A percentile compares a stretch with the other conserved stretches of the same genome.
Conservation (phyloP, 352 stramenopile species). For the Lagenidium sp. region DNA sequence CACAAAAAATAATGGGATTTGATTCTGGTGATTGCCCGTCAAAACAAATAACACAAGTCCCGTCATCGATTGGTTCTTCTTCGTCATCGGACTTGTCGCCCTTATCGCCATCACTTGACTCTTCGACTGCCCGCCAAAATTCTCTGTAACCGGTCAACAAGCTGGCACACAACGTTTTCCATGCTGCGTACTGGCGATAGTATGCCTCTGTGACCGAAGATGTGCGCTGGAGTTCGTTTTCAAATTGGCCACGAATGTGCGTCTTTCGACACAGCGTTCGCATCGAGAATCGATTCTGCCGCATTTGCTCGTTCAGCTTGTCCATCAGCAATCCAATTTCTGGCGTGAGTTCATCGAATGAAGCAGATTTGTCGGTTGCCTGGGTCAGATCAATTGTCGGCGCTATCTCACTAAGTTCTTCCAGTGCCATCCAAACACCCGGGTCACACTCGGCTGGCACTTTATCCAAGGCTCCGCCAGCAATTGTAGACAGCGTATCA, state of each 20-base stretch:
- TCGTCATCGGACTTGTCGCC: conserved; percentile 5
- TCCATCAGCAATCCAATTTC: conserved; percentile 71
- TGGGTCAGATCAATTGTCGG: neutral
- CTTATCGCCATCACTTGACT: conserved; percentile 15
- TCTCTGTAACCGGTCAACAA: conserved; percentile 53
- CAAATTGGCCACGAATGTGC: conserved; percentile 18
- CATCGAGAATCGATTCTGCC: conserved; percentile 57
- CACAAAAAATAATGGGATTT: conserved; percentile 88
- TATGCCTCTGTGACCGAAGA: conserved; percentile 34
- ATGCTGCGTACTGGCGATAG: conserved; percentile 66
- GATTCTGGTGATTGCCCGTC: conserved; percentile 79
- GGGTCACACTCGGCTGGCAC: conserved; percentile 30
- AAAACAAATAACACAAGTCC: conserved; percentile 86
- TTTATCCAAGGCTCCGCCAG: conserved; percentile 16
- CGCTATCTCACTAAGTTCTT: conserved; percentile 15
- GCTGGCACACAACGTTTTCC: conserved; percentile 68
- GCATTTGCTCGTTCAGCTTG: conserved; percentile 63
- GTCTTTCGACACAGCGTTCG: conserved; percentile 41
- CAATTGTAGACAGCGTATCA: conserved; percentile 28
- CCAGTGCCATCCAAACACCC: conserved; percentile 47
- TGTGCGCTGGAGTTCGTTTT: conserved; percentile 17
- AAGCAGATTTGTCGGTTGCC: neutral
- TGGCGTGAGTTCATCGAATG: conserved; percentile 74
- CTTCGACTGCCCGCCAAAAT: conserved; percentile 10
- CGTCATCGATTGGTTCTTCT: conserved; percentile 63